Base-by-base conservation (phyloP, 441 rosid genomes). In the Oxalis stricta region DNA sequence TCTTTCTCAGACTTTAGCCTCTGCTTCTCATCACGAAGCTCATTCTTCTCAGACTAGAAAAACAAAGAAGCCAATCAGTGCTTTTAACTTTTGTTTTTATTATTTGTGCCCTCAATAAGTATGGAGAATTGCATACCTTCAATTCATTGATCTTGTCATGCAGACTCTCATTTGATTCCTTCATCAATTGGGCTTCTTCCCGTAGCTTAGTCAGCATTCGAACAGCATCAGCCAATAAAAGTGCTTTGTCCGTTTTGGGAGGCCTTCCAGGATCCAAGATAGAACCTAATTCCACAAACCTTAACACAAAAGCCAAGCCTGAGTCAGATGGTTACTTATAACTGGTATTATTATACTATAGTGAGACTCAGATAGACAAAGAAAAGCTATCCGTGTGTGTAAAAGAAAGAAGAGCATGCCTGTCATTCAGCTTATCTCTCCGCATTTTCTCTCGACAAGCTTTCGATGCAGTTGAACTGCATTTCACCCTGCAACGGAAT, bases 1-100 rank as follows among this genome's bases (percentile, higher is more conserved):
- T 84, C 94, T 41, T 84, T 88, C 65, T 82, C 92, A 0, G 56
- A 53, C 67, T 82, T 89, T 7, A 89, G 72, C 68, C 71, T 77
- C 41, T 66, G 87, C 55, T 80, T 84, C 71, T 84, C 91, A 42
- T 76, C 78, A 3, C 83, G 74, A 30, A 76, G 76, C 64, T 84
- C 95, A 34, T 63, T 75, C 75, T 82, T 82, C 64, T 82, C 82
- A 15, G 61, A 72, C 92, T 77, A 51, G 53, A 57, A 24, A 48
- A 53, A 31, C 31, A 19, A 46, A 24, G 2, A 18, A 4, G 6
- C n/a, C 33, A 18, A 46, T 20, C 32, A 35, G 28, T 10, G 33
- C 18, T 11, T 44, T 5, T 19, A 5, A 43, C 18, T 20, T 32
- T 34, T 8, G 11, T 20, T 9, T n/a, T 0, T 10, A 0, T 33